Evolutionary conservation across 768 basidiomycete genomes (phyloP), one percentile per base, ranked within the genome.

Genomic region (Termitomyces sp.): DNA sequence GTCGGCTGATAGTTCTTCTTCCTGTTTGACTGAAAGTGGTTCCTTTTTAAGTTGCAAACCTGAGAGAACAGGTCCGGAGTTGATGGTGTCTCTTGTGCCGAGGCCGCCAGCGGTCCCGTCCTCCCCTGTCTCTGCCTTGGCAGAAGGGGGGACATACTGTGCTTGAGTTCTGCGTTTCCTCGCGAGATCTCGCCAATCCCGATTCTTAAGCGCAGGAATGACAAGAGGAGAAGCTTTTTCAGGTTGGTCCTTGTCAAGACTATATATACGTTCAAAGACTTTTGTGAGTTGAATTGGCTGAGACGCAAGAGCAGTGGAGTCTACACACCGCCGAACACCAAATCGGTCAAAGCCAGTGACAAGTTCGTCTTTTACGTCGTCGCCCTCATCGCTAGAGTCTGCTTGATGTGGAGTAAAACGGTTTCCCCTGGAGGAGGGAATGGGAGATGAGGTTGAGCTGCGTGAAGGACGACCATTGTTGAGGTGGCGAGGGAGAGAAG

Each of bases 141-240:
- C 82, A 31, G 83, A 80, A 2, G 80, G 77, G 1, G 93, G 93
- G 9, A 92, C 74, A 63, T 82, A 94, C 40, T 81, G 77, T 12
- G 71, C 68, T 9, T 66, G 75, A 25, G 69, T 73, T 41, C 77
- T 83, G 63, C 89, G 77, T 66, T 83, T 86, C 39, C 88, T 78
- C 15, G 91, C 90, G 7, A 84, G 70, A 49, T 85, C 88, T 39
- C 92, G 76, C 96, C 96, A 99, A 66, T 99, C 95, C 25, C 84
- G 81, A 64, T 98, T 96, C 62, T 92, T 76, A 42, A 91, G 75
- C 1, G 92, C 76, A 15, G 95, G 86, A 42, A 99, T 98, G 35
- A 97, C 84, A 9, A 97, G 79, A 0, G 90, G 90, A 4, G 75
- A 81, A 38, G 81, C 66, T 11, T 78, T 70, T 48, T 67, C 74